Base-by-base conservation (phyloP, 495 filamentous ascomycete species). In the Pyrenopolyporus hunteri region DNA sequence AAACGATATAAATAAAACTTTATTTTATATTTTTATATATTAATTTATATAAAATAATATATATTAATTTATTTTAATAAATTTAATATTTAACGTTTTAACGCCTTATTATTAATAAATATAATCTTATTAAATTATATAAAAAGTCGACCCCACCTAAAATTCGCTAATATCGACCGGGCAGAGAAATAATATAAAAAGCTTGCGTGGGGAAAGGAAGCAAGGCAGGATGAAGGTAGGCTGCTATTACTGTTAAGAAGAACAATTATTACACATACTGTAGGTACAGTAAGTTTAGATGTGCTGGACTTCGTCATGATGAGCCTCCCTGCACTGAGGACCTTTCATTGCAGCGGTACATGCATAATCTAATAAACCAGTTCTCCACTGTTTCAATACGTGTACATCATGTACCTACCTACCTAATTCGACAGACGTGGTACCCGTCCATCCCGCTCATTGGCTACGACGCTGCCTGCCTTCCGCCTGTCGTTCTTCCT, bases 341-440 rank as follows among this genome's bases (percentile, higher is more conserved):
- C 7, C 14, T 33, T n/a, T 40, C 16, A 33, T n/a, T 33, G 6
- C 16, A 7, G 22, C 22, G 37, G 37, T 57, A 55, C 43, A 52
- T 47, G 8, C 22, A 35, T 14, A 42, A 40, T 40, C 46, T 52
- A 55, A 51, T 56, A 37, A 22, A 50, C 42, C 36, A 51, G 59
- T 55, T 23, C 44, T 51, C 63, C 63, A 60, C 57, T 66, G 61
- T 66, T 51, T 1, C 17, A 9, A 23, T 60, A 66, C 63, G 57
- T 66, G 63, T 66, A 66, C 52, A 35, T 57, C 63, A 52, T 66
- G 63, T 66, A 66, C 52, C 42, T 57, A 40, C 45, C 40, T 57
- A 66, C 57, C 63, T 39, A 66, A 43, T 53, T 66, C 33, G 57
- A 42, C 36, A 20, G 63, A 49, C 32, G 31, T 22, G 45, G 62